phyloP scores from a whole-genome alignment of 495 filamentous ascomycete genomes.

The Chaetomidium leptoderma region DNA sequence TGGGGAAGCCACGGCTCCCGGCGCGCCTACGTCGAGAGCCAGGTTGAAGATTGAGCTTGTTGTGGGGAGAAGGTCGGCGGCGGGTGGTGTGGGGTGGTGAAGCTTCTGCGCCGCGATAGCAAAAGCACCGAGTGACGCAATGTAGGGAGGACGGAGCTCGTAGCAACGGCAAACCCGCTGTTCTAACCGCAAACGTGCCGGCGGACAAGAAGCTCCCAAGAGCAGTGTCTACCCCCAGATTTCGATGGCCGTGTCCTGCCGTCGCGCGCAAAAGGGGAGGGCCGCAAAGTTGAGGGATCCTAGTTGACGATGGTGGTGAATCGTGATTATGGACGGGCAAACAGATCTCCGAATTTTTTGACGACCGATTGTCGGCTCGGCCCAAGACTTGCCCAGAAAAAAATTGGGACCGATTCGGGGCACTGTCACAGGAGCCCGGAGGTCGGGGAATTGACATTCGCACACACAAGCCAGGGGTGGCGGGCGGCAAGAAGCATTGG shows the following conservation, averaged over 20 bases:
- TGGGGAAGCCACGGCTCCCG: slow-evolving; percentile 51
- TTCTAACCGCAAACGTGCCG: slow-evolving; percentile 4
- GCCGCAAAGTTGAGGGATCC: neutral
- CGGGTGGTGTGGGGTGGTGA: neutral
- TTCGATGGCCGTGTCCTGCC: slow-evolving; percentile 2
- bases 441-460: slow-evolving; percentile 18
- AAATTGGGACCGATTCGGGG: slow-evolving; percentile 14
- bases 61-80: slow-evolving; percentile 8
- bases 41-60: slow-evolving; percentile 39
- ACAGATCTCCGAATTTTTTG: slow-evolving; percentile 17
- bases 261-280: neutral
- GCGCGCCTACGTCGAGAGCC: slow-evolving; percentile 53
- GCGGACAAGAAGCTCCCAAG: neutral
- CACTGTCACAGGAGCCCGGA: slow-evolving; percentile 6
- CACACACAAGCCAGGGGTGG: slow-evolving; percentile 6
- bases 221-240: neutral
- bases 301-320: slow-evolving; percentile 3
- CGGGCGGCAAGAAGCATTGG: slow-evolving; percentile 10
- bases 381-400: slow-evolving; percentile 16
- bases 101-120: slow-evolving; percentile 10
- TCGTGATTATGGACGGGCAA: slow-evolving; percentile 3
- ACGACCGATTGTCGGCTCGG: slow-evolving; percentile 19
- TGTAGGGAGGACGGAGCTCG: slow-evolving; percentile 1
- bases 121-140: slow-evolving; percentile 22
- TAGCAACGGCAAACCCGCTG: neutral